Percentiles rank a stretch among this genome's conserved stretches.
phyloP scores from a whole-genome alignment of 202 grass and related monocot genomes.

The Brachypodium distachyon region DNA sequence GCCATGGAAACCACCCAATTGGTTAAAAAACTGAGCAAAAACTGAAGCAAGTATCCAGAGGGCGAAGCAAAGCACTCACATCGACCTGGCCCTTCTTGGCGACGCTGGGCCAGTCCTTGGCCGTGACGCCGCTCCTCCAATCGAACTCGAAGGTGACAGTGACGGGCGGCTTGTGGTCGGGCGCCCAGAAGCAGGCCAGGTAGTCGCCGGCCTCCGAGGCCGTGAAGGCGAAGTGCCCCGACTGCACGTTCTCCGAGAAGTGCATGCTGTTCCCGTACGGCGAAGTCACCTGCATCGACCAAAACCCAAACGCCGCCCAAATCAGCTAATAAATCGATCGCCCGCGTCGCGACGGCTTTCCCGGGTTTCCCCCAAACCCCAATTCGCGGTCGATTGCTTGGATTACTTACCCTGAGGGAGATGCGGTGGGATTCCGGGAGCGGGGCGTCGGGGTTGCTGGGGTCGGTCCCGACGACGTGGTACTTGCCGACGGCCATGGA shows the following conservation, averaged over 20 bases:
- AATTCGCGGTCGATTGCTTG: neutral
- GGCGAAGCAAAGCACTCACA: conserved; percentile 38
- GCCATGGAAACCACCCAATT: neutral
- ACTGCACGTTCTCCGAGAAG: conserved; percentile 75
- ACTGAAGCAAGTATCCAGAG: neutral
- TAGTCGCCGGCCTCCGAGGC: conserved; percentile 83
- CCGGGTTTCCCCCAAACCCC: neutral
- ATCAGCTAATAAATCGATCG: neutral
- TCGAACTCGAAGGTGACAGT: conserved; percentile 78
- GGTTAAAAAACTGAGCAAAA: neutral
- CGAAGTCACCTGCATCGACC: conserved; percentile 66
- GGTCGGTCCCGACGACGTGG: conserved; percentile 50
- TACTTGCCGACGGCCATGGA: conserved; percentile 93
- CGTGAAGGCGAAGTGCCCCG: conserved; percentile 80
- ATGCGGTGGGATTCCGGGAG: conserved; percentile 80
- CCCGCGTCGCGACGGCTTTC: neutral
- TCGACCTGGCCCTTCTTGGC: conserved; percentile 96
- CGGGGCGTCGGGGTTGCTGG: conserved; percentile 40
- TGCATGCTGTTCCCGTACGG: conserved; percentile 96
- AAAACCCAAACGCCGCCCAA: neutral
- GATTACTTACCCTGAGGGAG: conserved; percentile 61
- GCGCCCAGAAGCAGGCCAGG: conserved; percentile 93
- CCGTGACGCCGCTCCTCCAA: conserved; percentile 77
- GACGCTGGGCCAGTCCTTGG: conserved; percentile 88
- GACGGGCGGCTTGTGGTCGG: conserved; percentile 60